Evolutionary conservation across 2,329 filamentous ascomycete genomes (phyloP).

Genomic region (Xylariaceae sp.): DNA sequence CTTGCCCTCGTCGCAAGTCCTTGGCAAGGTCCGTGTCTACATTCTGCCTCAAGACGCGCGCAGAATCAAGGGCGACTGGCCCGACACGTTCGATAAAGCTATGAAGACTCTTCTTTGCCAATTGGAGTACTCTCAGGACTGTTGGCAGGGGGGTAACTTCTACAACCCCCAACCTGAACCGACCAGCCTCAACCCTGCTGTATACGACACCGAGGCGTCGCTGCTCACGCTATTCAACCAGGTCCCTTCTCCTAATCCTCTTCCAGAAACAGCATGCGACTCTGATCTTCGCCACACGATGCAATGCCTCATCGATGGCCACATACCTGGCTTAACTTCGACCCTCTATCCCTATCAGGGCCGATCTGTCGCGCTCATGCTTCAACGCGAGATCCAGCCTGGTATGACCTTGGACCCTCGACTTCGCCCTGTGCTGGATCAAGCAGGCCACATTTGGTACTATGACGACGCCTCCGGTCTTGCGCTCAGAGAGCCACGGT

Average conservation of each 20-base stretch:
- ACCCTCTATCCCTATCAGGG: conserved; percentile 73
- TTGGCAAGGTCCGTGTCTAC: conserved; percentile 49
- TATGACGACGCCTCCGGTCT: conserved; percentile 60
- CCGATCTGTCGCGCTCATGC: conserved; percentile 74
- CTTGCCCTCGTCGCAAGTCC: conserved; percentile 9
- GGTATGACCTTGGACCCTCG: conserved; percentile 67
- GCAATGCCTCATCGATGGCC: conserved; percentile 48
- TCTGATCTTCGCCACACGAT: conserved; percentile 49
- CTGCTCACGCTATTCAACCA: conserved; percentile 69
- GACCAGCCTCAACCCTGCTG: conserved; percentile 26
- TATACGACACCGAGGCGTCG: conserved; percentile 43
- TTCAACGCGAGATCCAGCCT: conserved; percentile 69
- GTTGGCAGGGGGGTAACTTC: conserved; percentile 49
- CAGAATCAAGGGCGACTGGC: conserved; percentile 47
- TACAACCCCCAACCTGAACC: conserved; percentile 13
- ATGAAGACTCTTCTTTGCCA: conserved; percentile 45
- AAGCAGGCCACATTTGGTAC: conserved; percentile 60
- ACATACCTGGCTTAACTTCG: conserved; percentile 55
- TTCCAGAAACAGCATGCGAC: conserved; percentile 44
- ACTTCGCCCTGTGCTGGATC: conserved; percentile 55
- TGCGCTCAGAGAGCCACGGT: conserved; percentile 59
- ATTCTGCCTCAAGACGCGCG: conserved; percentile 62
- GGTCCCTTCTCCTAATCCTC: conserved; percentile 62
- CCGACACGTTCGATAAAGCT: conserved; percentile 40
- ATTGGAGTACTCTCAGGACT: conserved; percentile 50